phyloP scores from a whole-genome alignment of 2,329 filamentous ascomycete genomes.

The Diaporthe velutina region DNA sequence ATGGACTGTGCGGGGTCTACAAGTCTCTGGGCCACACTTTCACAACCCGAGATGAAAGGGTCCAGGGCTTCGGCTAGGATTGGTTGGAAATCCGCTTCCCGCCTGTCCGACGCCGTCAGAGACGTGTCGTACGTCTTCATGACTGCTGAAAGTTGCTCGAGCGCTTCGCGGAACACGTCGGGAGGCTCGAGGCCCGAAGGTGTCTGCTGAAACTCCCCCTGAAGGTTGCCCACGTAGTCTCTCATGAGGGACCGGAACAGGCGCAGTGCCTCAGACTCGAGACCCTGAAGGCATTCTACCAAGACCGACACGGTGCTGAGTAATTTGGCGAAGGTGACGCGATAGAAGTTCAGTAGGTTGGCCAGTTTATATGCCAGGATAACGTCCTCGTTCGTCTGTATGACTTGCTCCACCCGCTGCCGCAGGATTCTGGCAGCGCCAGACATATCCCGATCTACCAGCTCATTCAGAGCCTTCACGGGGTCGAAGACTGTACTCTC shows the following conservation, averaged over 20 bases:
- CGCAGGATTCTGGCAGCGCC: conserved; percentile 87
- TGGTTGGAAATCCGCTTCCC: conserved; percentile 78
- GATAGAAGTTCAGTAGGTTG: conserved; percentile 91
- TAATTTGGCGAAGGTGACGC: conserved; percentile 84
- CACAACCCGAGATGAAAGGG: conserved; percentile 84
- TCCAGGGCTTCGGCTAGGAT: conserved; percentile 86
- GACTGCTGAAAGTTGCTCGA: conserved; percentile 82
- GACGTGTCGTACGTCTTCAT: conserved; percentile 92
- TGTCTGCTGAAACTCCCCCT: conserved; percentile 77
- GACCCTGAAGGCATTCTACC: conserved; percentile 73
- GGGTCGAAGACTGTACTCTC: conserved; percentile 77
- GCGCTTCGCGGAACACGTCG: conserved; percentile 82
- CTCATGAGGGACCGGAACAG: conserved; percentile 87
- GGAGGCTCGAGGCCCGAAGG: conserved; percentile 83
- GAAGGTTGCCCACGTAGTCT: conserved; percentile 82
- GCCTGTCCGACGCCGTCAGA: conserved; percentile 69
- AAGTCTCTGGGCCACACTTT: conserved; percentile 75
- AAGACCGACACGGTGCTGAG: conserved; percentile 78
- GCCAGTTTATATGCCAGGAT: conserved; percentile 90
- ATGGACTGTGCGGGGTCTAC: conserved; percentile 72
- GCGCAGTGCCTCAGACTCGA: conserved; percentile 82
- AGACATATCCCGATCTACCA: conserved; percentile 87
- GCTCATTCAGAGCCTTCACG: conserved; percentile 82
- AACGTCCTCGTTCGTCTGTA: conserved; percentile 92
- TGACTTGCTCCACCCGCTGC: conserved; percentile 90